phyloP scores from a whole-genome alignment of 1,139 yeast species.

The Zhuliangozyma parablackwelliae region DNA sequence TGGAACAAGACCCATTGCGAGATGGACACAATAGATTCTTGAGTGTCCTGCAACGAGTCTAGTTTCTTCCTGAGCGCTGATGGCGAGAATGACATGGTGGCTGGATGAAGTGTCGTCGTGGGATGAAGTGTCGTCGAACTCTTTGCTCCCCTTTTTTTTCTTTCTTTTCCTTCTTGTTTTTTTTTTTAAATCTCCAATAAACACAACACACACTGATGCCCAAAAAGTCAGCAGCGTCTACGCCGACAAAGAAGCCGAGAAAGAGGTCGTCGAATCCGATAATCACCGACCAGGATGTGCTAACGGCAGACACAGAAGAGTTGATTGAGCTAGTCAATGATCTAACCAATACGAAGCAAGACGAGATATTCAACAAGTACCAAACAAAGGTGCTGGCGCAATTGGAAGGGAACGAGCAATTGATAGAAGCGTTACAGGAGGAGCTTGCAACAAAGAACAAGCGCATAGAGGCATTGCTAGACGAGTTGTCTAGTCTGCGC shows the following conservation, averaged over 20 bases:
- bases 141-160: too few species aligned
- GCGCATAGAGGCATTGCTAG: conserved; percentile 20
- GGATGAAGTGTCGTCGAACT: too few species aligned
- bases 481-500: conserved; percentile 6
- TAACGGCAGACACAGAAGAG: conserved; percentile 23
- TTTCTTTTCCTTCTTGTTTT: neutral
- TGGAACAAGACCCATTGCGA: conserved; percentile 86
- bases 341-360: conserved; percentile 33
- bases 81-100: conserved; percentile 56
- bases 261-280: conserved; percentile 3
- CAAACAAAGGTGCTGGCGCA: conserved; percentile 24
- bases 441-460: conserved; percentile 25
- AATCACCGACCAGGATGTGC: conserved; percentile 32
- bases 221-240: conserved; percentile 1
- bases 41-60: conserved; percentile 64
- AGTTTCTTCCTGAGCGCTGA: conserved; percentile 56
- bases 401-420: conserved; percentile 23
- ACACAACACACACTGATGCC: neutral
- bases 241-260: conserved; percentile 1
- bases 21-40: conserved; percentile 76
- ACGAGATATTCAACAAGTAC: conserved; percentile 28
- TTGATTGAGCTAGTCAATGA: conserved; percentile 29
- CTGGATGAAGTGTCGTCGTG: too few species aligned
- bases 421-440: conserved; percentile 22
- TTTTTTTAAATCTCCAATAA: neutral